A percentile compares a stretch with the other conserved stretches of the same genome.
phyloP scores from a whole-genome alignment of 2,329 filamentous ascomycete genomes.

The Claviceps purpurea region DNA sequence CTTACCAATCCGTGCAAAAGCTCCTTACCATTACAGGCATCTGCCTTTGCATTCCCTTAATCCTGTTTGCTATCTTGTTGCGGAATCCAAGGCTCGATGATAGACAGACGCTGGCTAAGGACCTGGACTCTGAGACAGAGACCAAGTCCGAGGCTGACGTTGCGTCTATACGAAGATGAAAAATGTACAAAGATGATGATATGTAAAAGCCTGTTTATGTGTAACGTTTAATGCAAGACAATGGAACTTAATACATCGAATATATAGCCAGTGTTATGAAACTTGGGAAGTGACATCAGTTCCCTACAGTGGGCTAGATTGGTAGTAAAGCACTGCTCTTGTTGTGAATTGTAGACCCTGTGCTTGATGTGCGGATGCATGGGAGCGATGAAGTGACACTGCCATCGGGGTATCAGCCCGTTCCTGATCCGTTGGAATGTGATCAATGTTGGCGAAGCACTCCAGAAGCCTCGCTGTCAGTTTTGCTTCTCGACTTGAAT shows the following conservation, averaged over 20 bases:
- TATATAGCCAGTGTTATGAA: not conserved
- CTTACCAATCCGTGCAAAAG: conserved; percentile 34
- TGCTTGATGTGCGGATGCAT: not conserved
- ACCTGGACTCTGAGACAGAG: conserved; percentile 10
- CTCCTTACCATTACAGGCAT: conserved; percentile 35
- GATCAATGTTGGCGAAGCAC: too few relatives aligned
- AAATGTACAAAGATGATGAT: not conserved
- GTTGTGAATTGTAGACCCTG: not conserved
- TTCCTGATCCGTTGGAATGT: too few relatives aligned
- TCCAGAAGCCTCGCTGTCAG: too few relatives aligned
- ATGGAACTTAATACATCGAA: not conserved
- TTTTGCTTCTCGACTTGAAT: too few relatives aligned
- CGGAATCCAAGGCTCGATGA: conserved; percentile 33
- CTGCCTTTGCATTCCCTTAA: conserved; percentile 33
- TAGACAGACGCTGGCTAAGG: conserved; percentile 28
- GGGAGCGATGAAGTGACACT: not conserved
- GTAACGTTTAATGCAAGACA: not conserved
- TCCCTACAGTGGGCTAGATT: too few relatives aligned
- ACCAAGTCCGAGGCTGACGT: not conserved
- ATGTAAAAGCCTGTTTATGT: not conserved
- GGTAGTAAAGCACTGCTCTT: too few relatives aligned
- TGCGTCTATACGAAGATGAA: not conserved
- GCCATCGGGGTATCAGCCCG: not conserved
- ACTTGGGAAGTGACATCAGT: not conserved
- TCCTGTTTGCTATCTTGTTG: conserved; percentile 27